Evolutionary conservation across 306 rosid species (phyloP), one percentile per base, ranked within the genome.

Genomic region (Argentina anserina): DNA sequence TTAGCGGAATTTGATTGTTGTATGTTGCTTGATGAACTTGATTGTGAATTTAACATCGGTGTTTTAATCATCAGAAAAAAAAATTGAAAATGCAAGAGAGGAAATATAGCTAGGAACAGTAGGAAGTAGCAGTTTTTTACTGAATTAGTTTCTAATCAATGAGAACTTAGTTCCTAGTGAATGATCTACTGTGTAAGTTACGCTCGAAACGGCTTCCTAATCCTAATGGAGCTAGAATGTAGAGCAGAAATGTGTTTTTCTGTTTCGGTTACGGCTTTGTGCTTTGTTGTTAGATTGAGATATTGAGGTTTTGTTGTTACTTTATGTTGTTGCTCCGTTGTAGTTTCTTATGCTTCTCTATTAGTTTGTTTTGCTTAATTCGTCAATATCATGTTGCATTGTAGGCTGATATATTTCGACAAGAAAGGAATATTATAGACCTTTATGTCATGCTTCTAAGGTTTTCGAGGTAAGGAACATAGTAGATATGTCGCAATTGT

Each of bases 341-440:
- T 69, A 5, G 33, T 28, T 49, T 34, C 0, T 15, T 36, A 28
- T 55, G 37, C 7, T 59, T 58, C 13, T 74, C 9, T 14, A 56
- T 71, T 67, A 9, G 4, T 76, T 47, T 83, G n/a, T 55, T 67
- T 34, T 60, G 69, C 50, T 67, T 12, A 58, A 69, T 65, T 78
- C 29, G 64, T 42, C 20, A 67, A 72, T 49, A 76, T 40, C 4
- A 79, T 75, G 53, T 81, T 71, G 23, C 37, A 45, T 90, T 83
- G 75, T 84, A 94, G 98, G 98, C 96, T 67, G 88, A 87, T 81
- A 91, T 91, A 82, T 94, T 94, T 84, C 97, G 97, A 33, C 77
- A 79, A 9, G 98, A 94, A 89, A 89, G 75, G 82, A 94, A 89
- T 85, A 81, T 86, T 61, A 83, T 94, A 64, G 97, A 94, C 82